A percentile compares a stretch with the other conserved stretches of the same genome.
Evolutionary conservation across 108 stramenopile species (phyloP).

Genomic region (Aurantiochytrium sp.): DNA sequence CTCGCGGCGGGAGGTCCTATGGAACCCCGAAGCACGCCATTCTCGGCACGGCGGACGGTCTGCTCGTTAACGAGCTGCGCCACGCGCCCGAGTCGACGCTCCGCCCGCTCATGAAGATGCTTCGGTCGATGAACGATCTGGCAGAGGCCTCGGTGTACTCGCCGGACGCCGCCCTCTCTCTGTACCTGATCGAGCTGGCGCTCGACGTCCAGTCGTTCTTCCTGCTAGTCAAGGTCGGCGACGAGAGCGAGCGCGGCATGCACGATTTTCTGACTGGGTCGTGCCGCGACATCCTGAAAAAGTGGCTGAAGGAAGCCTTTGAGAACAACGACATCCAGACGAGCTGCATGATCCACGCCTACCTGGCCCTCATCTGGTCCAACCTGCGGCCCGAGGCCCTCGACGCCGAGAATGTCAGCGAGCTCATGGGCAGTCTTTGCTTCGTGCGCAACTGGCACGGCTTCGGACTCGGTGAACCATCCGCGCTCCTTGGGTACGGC

Average conservation of each 20-base stretch:
- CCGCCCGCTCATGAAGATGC: conserved; percentile 23
- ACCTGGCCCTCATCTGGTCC: conserved; percentile 26
- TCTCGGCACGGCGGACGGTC: conserved; percentile 32
- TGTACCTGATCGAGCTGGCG: conserved; percentile 23
- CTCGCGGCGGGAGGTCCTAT: neutral
- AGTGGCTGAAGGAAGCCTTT: conserved; percentile 22
- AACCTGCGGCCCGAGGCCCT: conserved; percentile 22
- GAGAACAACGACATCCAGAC: conserved; percentile 25
- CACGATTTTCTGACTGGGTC: neutral
- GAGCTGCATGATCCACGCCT: conserved; percentile 13
- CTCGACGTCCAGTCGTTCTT: conserved; percentile 20
- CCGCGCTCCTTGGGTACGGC: neutral
- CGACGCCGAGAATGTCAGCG: neutral
- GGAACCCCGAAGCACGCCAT: neutral
- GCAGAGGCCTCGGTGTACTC: conserved; percentile 32
- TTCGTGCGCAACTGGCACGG: conserved; percentile 35
- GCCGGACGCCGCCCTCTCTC: conserved; percentile 3
- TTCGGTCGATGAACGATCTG: conserved; percentile 28
- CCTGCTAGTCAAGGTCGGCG: neutral
- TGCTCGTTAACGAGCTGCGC: conserved; percentile 32
- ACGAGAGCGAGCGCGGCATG: neutral
- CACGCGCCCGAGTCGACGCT: conserved; percentile 18
- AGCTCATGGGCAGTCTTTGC: neutral
- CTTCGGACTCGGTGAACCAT: conserved; percentile 30
- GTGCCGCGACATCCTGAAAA: neutral